Base-by-base conservation (phyloP, 2,329 filamentous ascomycete genomes). In the Microdochium nivale region DNA sequence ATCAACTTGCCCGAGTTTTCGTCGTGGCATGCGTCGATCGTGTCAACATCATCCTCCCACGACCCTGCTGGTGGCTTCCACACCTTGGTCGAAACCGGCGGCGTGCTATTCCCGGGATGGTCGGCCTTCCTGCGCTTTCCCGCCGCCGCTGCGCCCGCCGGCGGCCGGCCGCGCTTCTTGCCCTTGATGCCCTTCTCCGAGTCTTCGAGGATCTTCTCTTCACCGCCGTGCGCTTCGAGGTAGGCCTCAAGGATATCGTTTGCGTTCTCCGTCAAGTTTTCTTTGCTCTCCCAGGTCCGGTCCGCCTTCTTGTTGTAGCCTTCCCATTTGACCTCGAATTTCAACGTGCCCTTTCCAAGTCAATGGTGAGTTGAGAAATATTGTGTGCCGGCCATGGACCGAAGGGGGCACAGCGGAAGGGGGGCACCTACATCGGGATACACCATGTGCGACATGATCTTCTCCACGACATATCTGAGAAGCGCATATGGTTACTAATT, bases 251-350 rank as follows among this genome's bases (percentile, higher is more conserved):
- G 72, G 1, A 87, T 74, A 13, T 83, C 74, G 1, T 73, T 66
- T 0, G 82, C 81, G 25, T 79, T 79, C 50, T 79, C 78, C 48
- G 79, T 67, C 54, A 89, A 70, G 58, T 90, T 91, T 11, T 82
- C 80, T 59, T 88, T 84, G 0, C 86, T 84, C 63, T 94, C 88
- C 88, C 87, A 92, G 0, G 88, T 94, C 60, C 80, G 69, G 58
- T 94, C 88, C 0, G 72, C 66, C 55, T 83, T 81, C 55, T 83
- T 79, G 0, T 87, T 80, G 55, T 85, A 94, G 2, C 88, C 88
- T 56, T 88, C 81, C 88, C 88, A 94, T 61, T 92, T 90, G 33
- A 94, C 86, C 49, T 85, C 76, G 61, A 86, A 90, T 47, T 76
- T 75, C 0, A 83, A 60, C 3, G 65, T 64, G 21, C 78, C 79